Conservation (phyloP, 2,329 filamentous ascomycete genomes). For the Epichloe sylvatica region DNA sequence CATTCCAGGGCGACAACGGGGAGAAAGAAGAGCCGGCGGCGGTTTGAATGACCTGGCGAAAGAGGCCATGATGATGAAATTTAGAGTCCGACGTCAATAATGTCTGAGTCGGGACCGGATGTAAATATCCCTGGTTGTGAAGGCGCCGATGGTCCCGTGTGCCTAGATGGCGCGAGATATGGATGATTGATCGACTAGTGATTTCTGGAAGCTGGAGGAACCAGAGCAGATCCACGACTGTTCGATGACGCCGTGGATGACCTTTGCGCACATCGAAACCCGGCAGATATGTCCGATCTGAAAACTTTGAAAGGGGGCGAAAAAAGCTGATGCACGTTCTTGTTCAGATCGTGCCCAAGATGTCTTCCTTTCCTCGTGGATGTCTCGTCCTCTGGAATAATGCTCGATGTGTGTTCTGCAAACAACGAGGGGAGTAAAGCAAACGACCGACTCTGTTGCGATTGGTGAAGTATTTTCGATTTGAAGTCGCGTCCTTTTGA, state of each 20-base stretch:
- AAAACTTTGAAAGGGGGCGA: neutral
- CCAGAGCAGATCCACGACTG: neutral
- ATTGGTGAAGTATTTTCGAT: too few relatives aligned
- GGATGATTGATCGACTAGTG: neutral
- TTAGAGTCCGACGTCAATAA: neutral
- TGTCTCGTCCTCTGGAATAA: too few relatives aligned
- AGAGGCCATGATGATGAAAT: constrained; percentile 27
- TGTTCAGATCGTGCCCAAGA: neutral
- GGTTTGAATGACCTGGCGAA: constrained; percentile 36
- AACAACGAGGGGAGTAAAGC: too few relatives aligned
- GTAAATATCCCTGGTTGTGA: neutral
- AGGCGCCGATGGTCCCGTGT: neutral
- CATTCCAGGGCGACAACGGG: constrained; percentile 29
- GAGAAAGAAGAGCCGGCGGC: constrained; percentile 28
- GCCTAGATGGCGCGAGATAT: neutral
- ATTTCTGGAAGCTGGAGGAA: neutral
- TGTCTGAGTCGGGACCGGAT: neutral
- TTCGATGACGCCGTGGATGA: constrained; percentile 1
- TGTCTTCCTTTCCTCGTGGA: too few relatives aligned
- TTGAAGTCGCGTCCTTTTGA: too few relatives aligned
- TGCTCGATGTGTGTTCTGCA: too few relatives aligned
- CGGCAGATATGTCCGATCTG: neutral
- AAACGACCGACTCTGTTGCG: too few relatives aligned
- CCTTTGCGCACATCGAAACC: neutral
- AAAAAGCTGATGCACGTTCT: neutral